These are phyloP conservation scores for Alternaria metachromatica DNA, from an alignment of 2,329 filamentous ascomycete species.

Conservation along the genomic window DNA sequence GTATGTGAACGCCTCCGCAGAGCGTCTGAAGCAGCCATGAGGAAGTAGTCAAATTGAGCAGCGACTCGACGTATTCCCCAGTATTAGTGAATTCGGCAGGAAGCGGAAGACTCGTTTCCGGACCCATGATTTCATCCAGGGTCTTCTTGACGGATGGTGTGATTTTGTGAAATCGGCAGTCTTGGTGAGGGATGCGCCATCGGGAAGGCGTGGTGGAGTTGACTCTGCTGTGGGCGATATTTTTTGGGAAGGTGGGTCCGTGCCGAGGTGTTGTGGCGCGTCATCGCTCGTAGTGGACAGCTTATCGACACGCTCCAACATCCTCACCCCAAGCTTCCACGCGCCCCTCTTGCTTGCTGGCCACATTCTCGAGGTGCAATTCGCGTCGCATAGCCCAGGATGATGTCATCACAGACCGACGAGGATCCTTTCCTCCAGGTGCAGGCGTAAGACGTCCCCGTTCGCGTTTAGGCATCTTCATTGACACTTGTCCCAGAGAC, in stretches of 20 bases:
- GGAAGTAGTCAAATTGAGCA: slow-evolving; percentile 77
- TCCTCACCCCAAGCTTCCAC: slow-evolving; percentile 3
- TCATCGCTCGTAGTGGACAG: slow-evolving; percentile 13
- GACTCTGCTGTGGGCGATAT: slow-evolving; percentile 17
- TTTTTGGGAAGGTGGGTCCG: slow-evolving; percentile 25
- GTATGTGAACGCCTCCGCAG: slow-evolving; percentile 95
- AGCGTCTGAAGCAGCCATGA: slow-evolving; percentile 82
- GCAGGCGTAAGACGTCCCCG: slow-evolving; percentile 49
- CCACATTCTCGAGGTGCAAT: not conserved
- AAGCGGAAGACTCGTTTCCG: slow-evolving; percentile 68
- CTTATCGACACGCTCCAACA: slow-evolving; percentile 15
- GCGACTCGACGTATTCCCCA: slow-evolving; percentile 79
- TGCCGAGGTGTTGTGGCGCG: slow-evolving; percentile 17
- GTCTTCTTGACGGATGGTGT: slow-evolving; percentile 1
- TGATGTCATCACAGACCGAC: slow-evolving; percentile 48
- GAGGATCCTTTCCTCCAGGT: slow-evolving; percentile 60
- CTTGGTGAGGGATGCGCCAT: slow-evolving; percentile 5
- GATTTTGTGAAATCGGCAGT: not conserved
- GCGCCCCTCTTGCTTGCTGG: not conserved
- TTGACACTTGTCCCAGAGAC: slow-evolving; percentile 67
- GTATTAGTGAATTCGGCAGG: slow-evolving; percentile 71
- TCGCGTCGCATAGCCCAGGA: slow-evolving; percentile 26
- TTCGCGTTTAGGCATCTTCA: slow-evolving; percentile 11
- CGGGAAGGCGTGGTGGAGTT: slow-evolving; percentile 15
- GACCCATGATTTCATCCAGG: slow-evolving; percentile 52